Percentiles rank a stretch among this genome's conserved stretches.
phyloP scores from a whole-genome alignment of 192 early-diverging fungal species.

The Backusella parvicylindrica region DNA sequence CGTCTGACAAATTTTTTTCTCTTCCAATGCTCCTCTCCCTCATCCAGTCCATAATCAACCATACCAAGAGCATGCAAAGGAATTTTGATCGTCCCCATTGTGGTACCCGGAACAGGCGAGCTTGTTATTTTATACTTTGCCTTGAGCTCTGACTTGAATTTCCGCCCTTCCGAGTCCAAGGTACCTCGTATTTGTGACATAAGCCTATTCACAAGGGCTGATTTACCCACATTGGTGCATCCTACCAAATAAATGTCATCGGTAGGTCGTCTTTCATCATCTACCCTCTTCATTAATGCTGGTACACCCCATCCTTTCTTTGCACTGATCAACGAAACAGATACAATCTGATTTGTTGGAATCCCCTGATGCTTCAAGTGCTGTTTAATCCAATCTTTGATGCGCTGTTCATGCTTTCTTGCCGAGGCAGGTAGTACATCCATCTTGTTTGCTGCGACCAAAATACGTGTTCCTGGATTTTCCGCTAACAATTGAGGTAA shows the following conservation, averaged over 20 bases:
- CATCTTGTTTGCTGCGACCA: conserved; percentile 70
- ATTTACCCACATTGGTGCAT: conserved; percentile 76
- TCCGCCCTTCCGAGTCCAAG: conserved; percentile 3
- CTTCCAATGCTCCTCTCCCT: conserved; percentile 30
- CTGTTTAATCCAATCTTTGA: conserved; percentile 50
- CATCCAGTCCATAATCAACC: conserved; percentile 34
- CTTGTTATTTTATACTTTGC: conserved; percentile 50
- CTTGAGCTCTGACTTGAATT: neutral
- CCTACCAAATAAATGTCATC: conserved; percentile 71
- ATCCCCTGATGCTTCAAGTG: conserved; percentile 39
- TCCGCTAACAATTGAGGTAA: conserved; percentile 39
- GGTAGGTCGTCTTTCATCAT: conserved; percentile 31
- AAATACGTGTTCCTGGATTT: conserved; percentile 35
- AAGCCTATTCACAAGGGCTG: conserved; percentile 67
- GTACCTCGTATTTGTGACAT: conserved; percentile 48
- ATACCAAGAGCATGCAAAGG: conserved; percentile 54
- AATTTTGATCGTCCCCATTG: conserved; percentile 58
- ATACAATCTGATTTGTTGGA: conserved; percentile 26
- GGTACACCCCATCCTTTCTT: conserved; percentile 54
- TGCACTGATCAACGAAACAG: conserved; percentile 56
- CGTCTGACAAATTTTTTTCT: conserved; percentile 6
- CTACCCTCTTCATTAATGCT: conserved; percentile 44
- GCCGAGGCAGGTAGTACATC: conserved; percentile 62
- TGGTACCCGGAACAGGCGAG: conserved; percentile 69
- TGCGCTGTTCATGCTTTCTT: conserved; percentile 41